Base-by-base conservation (phyloP, 163 green algal species). In the Scenedesmus sp. region DNA sequence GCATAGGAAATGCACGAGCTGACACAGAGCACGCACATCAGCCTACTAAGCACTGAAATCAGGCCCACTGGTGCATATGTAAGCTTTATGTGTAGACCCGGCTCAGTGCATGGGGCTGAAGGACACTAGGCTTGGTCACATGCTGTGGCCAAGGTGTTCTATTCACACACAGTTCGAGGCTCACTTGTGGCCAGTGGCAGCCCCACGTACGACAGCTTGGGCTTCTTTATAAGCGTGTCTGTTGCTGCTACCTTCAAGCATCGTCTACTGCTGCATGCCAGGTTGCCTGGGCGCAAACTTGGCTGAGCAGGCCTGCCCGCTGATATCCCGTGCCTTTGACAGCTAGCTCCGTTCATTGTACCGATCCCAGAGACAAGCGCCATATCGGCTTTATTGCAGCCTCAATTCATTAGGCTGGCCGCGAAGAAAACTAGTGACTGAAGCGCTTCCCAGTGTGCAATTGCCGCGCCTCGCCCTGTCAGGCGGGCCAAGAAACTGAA, bases 141-240 rank as follows among this genome's bases (percentile, higher is more conserved):
- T 76, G 65, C 12, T 76, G 65, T 76, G 65, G 65, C 65, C 15
- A 53, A 84, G 78, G 33, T 84, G 42, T 18, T 59, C 2, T 22
- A 84, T 49, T 51, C 40, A 84, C 78, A 84, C 78, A 51, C 37
- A 70, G 30, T 16, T 26, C 30, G 37, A 59, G 26, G n/a, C 86
- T 85, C n/a, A 91, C 86, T 85, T 86, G 70, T 73, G 5, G 78
- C 87, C 26, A 83, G 30, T 18, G 33, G 24, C 9, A 91, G 30
- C 20, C 87, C 87, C 18, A 91, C 87, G n/a, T 87, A 91, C 2
- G 35, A 59, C 46, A 91, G 42, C 61, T 87, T 87, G 40, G 87
- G 87, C 70, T 91, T 87, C 18, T 91, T 86, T 18, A 86, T 33
- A 3, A 91, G 46, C 18, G 76, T 91, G 5, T 85, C 86, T 49